Conservation (phyloP, 225 moss, liverwort and hornwort genomes). For the Antitrichia curtipendula region DNA sequence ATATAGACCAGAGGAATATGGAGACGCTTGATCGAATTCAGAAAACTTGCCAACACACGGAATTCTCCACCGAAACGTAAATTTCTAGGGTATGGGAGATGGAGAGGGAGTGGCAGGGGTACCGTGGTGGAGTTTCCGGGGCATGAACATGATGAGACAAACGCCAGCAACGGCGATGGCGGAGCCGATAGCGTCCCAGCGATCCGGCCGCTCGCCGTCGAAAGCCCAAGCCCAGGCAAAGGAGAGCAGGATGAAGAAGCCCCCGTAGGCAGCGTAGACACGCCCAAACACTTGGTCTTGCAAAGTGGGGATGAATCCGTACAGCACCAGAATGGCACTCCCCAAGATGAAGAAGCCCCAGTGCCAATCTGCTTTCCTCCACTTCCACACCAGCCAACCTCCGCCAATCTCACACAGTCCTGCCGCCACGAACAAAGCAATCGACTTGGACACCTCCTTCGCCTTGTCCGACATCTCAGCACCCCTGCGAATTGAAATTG, state of each 20-base stretch:
- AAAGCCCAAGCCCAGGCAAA: conserved; percentile 85
- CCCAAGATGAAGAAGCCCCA: conserved; percentile 71
- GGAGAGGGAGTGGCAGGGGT: not conserved
- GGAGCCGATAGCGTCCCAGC: conserved; percentile 69
- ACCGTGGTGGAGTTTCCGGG: conserved; percentile 1
- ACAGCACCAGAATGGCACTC: conserved; percentile 44
- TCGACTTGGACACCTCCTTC: conserved; percentile 20
- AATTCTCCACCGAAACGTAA: not conserved
- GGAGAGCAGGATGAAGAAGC: conserved; percentile 80
- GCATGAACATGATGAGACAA: conserved; percentile 64
- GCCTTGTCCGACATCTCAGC: conserved; percentile 31
- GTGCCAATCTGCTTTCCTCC: conserved; percentile 68
- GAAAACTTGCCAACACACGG: not conserved
- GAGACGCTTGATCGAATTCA: not conserved
- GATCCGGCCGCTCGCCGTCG: conserved; percentile 64
- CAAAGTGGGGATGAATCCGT: conserved; percentile 71
- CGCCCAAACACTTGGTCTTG: conserved; percentile 77
- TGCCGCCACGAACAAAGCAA: conserved; percentile 55
- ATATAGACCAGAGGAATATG: not conserved
- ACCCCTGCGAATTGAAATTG: not conserved
- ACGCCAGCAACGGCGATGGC: conserved; percentile 69
- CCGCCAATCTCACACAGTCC: conserved; percentile 84
- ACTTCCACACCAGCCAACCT: conserved; percentile 97
- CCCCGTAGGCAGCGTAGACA: conserved; percentile 84
- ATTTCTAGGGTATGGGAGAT: not conserved